Base-by-base conservation (phyloP, 2,329 filamentous ascomycete species). In the Microsporum ferrugineum region DNA sequence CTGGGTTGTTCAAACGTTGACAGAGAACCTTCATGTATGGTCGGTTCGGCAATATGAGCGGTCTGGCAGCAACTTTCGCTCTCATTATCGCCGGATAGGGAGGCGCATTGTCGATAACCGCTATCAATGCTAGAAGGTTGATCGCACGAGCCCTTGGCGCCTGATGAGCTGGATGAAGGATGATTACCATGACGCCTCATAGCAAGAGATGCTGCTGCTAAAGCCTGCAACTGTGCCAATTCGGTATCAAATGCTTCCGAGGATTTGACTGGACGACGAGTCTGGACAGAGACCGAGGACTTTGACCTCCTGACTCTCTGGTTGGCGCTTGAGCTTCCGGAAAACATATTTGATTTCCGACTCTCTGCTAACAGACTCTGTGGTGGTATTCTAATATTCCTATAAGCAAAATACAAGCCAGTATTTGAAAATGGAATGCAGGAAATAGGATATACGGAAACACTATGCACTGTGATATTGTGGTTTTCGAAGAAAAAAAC, bases 201-300 rank as follows among this genome's bases (percentile, higher is more conserved):
- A 39, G 76, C 76, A 14, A 69, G 66, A 12, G 73, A 73, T 5
- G 76, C 76, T 49, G 76, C 76, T n/a, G 72, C 71, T 6, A 72
- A 68, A 17, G 75, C 75, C 63, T 75, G 74, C 14, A 66, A 60
- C 51, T 68, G 70, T 55, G 69, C 68, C 4, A 68, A 56, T 7
- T 72, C 69, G 6, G 70, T 64, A 58, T 73, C 68, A 23, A 73
- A 64, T 2, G 66, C 61, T 23, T 72, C 70, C 7, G 66, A 57
- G 47, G 67, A 23, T 23, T 23, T 64, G 14, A 61, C 61, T 41
- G 17, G 41, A 5, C 68, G 69, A 36, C 65, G 64, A 61, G 65
- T 70, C 38, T 70, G 70, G 53, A 76, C 70, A 5, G 74, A 76
- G 57, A 71, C 71, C 51, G 71, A 64, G 29, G 75, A 77, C 65